Conservation (phyloP, 805 yeast genomes). For the Lachancea mirantina region DNA sequence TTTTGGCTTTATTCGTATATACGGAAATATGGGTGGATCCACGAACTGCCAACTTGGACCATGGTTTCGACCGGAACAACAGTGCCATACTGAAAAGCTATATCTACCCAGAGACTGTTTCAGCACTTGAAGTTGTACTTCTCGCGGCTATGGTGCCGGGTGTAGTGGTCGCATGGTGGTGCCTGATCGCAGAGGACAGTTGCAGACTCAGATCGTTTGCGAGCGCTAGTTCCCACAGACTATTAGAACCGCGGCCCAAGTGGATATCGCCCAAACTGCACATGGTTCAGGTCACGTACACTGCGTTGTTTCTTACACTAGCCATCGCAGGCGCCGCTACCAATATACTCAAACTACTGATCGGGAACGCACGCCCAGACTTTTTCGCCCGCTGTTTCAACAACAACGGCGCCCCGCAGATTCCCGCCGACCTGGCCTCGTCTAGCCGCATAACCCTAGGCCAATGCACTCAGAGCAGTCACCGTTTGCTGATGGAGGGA, state of each 20-base stretch:
- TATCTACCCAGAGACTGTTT: constrained; percentile 18
- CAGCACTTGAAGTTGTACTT: constrained; percentile 16
- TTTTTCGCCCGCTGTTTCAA: constrained; percentile 23
- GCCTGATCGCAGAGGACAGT: constrained; percentile 7
- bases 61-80: constrained; percentile 8
- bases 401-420: constrained; percentile 4
- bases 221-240: too few relatives aligned
- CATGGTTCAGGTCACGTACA: constrained; percentile 18
- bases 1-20: constrained; percentile 4
- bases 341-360: constrained; percentile 20
- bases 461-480: constrained; percentile 14
- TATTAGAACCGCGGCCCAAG: constrained; percentile 15
- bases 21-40: constrained; percentile 8
- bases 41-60: constrained; percentile 5
- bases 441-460: constrained; percentile 10
- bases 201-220: too few relatives aligned
- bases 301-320: constrained; percentile 16
- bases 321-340: constrained; percentile 23
- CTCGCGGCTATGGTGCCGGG: constrained; percentile 14
- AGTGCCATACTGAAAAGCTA: constrained; percentile 16
- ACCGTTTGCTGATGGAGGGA: constrained; percentile 21
- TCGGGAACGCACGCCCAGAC: constrained; percentile 27
- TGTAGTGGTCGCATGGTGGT: constrained; percentile 8
- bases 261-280: constrained; percentile 18
- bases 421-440: constrained; percentile 10